Base-by-base conservation (phyloP, 192 early-diverging fungal species). In the Entophlyctis luteolus region DNA sequence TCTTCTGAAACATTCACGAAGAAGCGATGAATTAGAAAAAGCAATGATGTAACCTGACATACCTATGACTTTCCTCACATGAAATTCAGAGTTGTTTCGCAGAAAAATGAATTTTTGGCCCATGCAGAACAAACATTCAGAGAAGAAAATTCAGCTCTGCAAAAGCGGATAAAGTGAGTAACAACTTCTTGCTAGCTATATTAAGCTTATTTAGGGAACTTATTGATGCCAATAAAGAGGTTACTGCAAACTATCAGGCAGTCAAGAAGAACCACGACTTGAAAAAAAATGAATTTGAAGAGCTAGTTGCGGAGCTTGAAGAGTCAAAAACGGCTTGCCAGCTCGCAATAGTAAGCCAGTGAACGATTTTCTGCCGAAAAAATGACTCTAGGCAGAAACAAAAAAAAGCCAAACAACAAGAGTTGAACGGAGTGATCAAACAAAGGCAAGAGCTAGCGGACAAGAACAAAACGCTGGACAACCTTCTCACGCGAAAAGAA, bases 251-350 rank as follows among this genome's bases (percentile, higher is more conserved):
- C 39, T 84, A 83, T 59, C 78, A 79, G 27, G 74, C 74, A 4
- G 71, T 84, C 55, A 84, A 84, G 71, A 82, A 75, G 68, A 82
- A 84, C 59, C 76, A 78, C 49, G 83, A 84, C 35, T 29, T 78
- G 45, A 84, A 84, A 49, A 73, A 75, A 28, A 67, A 62, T 53
- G 80, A 84, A 58, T 78, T 74, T 68, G 80, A 82, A 25, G 72
- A 78, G 35, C 67, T 84, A 0, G 73, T 75, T 1, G 62, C 39
- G 3, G 83, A 84, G 63, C 28, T 84, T 22, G 83, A 84, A 55
- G 83, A 84, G 59, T 80, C 83, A n/a, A 82, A 82, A 48, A 78
- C 65, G n/a, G 80, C 80, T 3, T 84, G 80, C 48, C 78, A 82
- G 56, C 36, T 84, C 2, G 74, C 78, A 8, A 74, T 84, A 22